Conservation (phyloP, 2,329 filamentous ascomycete species). For the Paraconiothyrium sp. region DNA sequence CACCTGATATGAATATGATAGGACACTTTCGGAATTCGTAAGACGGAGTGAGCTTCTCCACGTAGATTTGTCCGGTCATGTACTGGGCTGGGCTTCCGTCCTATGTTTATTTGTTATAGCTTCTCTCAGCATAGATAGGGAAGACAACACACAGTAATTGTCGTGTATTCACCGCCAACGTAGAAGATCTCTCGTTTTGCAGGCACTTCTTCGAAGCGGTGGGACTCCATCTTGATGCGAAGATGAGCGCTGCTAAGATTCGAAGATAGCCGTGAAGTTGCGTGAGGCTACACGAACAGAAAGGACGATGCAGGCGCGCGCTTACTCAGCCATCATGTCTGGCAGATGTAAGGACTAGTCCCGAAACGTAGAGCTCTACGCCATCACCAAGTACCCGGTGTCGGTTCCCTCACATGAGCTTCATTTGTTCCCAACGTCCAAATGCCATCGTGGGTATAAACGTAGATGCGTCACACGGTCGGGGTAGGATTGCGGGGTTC, state of each 20-base stretch:
- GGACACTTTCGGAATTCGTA: slow-evolving; percentile 21
- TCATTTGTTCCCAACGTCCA: too few species aligned
- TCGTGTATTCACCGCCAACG: slow-evolving; percentile 33
- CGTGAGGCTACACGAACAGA: too few species aligned
- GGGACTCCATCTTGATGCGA: neutral
- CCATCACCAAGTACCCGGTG: too few species aligned
- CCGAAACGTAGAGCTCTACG: too few species aligned
- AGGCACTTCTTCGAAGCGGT: neutral
- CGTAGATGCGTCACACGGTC: neutral
- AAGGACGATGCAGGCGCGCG: too few species aligned
- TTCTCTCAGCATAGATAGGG: slow-evolving; percentile 18
- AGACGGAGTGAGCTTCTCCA: slow-evolving; percentile 36
- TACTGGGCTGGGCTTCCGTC: slow-evolving; percentile 16
- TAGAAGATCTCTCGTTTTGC: slow-evolving; percentile 34
- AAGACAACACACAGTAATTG: neutral
- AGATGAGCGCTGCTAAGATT: too few species aligned
- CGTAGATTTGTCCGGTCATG: slow-evolving; percentile 37
- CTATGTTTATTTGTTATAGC: slow-evolving; percentile 15
- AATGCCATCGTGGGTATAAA: too few species aligned
- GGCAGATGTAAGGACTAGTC: too few species aligned
- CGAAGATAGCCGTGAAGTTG: too few species aligned
- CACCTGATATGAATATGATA: slow-evolving; percentile 39
- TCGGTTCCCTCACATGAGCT: too few species aligned
- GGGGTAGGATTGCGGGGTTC: slow-evolving; percentile 7
- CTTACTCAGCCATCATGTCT: too few species aligned